Percentiles rank a stretch among this genome's conserved stretches.
Conservation (phyloP, 805 yeast species). For the Candida takata region DNA sequence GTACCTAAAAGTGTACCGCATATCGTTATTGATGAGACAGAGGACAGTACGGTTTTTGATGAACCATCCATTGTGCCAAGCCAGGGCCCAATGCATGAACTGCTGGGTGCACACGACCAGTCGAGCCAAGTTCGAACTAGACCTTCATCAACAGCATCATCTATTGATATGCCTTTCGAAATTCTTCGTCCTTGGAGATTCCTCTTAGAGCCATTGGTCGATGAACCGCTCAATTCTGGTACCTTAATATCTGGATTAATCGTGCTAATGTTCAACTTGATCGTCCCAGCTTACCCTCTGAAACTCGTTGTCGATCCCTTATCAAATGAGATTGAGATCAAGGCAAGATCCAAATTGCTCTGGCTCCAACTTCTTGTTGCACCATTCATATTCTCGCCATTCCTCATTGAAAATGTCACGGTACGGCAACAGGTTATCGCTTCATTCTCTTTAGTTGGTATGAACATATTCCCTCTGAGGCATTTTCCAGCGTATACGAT, state of each 20-base stretch:
- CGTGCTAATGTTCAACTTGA: constrained; percentile 7
- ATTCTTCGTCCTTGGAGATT: background rate
- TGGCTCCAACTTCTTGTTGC: constrained; percentile 23
- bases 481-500: constrained; percentile 2
- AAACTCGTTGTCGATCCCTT: constrained; percentile 1
- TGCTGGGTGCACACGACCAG: too few relatives aligned
- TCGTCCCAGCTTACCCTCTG: constrained; percentile 11
- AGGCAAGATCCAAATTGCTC: constrained; percentile 18
- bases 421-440: background rate
- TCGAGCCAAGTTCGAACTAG: background rate
- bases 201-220: constrained; percentile 3
- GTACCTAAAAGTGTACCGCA: too few relatives aligned
- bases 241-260: constrained; percentile 4
- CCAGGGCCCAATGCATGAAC: too few relatives aligned
- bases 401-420: background rate
- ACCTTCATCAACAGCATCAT: background rate
- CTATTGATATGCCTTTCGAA: background rate
- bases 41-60: too few relatives aligned
- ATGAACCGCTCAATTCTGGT: constrained; percentile 3
- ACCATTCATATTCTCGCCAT: constrained; percentile 10
- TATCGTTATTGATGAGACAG: too few relatives aligned
- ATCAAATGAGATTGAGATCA: constrained; percentile 1
- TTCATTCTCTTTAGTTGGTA: background rate
- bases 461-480: background rate
- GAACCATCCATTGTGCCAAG: too few relatives aligned